A percentile compares a stretch with the other conserved stretches of the same genome.
Evolutionary conservation across 257 asterid species (phyloP).

Genomic region (Penstemon eatonii): DNA sequence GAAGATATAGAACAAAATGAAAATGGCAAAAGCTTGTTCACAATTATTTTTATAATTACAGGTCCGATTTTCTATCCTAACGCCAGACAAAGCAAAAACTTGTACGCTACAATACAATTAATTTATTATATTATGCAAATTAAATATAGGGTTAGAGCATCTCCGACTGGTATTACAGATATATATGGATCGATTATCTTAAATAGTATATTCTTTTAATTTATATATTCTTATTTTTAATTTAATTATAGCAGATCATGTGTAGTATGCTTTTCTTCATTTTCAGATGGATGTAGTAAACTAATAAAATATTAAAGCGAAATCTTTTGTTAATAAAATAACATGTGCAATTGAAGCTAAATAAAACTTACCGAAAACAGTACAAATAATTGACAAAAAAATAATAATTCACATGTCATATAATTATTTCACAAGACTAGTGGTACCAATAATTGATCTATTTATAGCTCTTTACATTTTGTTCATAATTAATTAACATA

Average conservation of each 20-base stretch:
- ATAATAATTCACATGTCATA: conserved; percentile 2
- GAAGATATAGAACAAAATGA: not conserved
- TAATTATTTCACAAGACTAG: conserved; percentile 17
- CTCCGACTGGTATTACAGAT: no score
- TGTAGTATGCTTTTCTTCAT: no score
- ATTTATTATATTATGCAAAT: no score
- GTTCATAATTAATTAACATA: not conserved
- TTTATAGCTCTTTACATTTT: conserved; percentile 24
- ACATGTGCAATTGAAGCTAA: not conserved
- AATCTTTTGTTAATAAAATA: no score
- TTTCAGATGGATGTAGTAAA: not conserved
- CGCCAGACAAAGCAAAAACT: conserved; percentile 39
- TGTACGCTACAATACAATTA: not conserved
- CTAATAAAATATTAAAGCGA: no score
- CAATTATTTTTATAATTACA: conserved; percentile 19
- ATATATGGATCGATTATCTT: not conserved
- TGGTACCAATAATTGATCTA: conserved; percentile 21
- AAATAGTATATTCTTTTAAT: not conserved
- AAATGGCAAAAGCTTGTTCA: conserved; percentile 19
- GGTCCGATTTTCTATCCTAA: conserved; percentile 30
- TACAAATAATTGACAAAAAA: not conserved
- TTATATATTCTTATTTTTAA: no score
- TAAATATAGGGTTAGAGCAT: no score
- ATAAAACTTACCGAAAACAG: not conserved
- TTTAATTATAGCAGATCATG: not conserved